Evolutionary conservation across 306 rosid genomes (phyloP), one percentile per base, ranked within the genome.

Genomic region (Hippophae rhamnoides): DNA sequence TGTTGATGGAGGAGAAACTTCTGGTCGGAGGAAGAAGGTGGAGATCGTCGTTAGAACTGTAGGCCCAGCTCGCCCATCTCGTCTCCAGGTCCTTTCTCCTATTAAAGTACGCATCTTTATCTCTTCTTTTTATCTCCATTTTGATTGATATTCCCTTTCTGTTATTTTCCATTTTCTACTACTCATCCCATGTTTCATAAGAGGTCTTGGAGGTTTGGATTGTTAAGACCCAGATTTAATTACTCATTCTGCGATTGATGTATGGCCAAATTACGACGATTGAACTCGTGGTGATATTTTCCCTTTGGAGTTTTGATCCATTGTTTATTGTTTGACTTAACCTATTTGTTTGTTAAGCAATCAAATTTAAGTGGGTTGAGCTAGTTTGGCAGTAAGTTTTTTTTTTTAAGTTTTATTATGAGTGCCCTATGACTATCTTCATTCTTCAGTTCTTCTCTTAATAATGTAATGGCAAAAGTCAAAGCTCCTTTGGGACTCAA

Each of bases 11-110:
- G 38, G 31, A 26, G 72, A 61, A 52, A 50, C 13, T 44, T 43
- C 10, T 52, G n/a, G 13, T 41, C 56, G 57, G 23, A 77, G 59
- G 43, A 60, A 41, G 57, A 60, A 63, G 77, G 85, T 87, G 8
- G 93, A 83, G 40, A 81, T 92, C 74, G 52, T 87, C 49, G 79
- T 92, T 64, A 81, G 81, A 64, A 83, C 93, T 52, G 73, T 87
- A 41, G 98, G 96, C 72, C 98, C 96, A 13, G 51, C 89, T 63
- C 95, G 82, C 52, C 95, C 98, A 57, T 83, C 86, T 80, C 93
- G 86, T 68, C 82, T 92, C 41, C 76, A 60, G 5, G 78, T 85
- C 69, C 86, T 87, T 3, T 78, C 96, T 74, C 55, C 78, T 47
- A 71, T 85, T 72, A 83, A 74, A 75, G 98, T 92, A 58, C 41